Base-by-base conservation (phyloP, 768 basidiomycete genomes). In the Gyrodon lividus region DNA sequence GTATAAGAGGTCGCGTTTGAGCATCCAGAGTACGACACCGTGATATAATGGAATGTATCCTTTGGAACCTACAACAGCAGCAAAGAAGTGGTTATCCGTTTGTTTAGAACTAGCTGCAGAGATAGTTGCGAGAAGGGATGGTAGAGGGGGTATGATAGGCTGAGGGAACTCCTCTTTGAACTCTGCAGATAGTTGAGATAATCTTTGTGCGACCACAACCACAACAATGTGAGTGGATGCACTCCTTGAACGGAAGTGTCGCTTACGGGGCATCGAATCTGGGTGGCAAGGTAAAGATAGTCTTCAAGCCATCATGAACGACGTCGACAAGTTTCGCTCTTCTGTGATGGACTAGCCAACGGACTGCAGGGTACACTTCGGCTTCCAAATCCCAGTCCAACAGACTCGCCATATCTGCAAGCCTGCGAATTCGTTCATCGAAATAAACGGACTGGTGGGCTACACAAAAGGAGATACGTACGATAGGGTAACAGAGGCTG, bases 261-360 rank as follows among this genome's bases (percentile, higher is more conserved):
- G 77, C 87, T 58, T 70, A 87, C 83, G 85, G 74, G 28, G 72
- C 52, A 43, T 81, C 73, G 55, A 89, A 81, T 59, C 77, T 81
- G 3, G 83, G 76, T 14, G 90, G 80, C 37, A 95, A 74, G 4
- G 83, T 78, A 60, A 94, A 97, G 0, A 92, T 79, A 0, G 90
- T 94, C 68, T 89, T 87, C 39, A 98, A 68, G 40, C 85, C 81
- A 4, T 70, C 72, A 60, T 93, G 89, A 28, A 98, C 82, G 16
- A 84, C 80, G 55, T 98, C 94, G 38, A 97, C 86, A 23, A 98
- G 74, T 59, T 92, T 92, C 5, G 92, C 96, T 61, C 91, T 81
- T 47, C 91, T 80, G 69, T 94, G 93, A 52, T 91, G 85, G 26
- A 98, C 89, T 26, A 99, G 77, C 81, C 93, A 93, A 16, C 92